Evolutionary conservation across 2,329 filamentous ascomycete genomes (phyloP), one percentile per base, ranked within the genome.

Genomic region (Neofusicoccum ribis): DNA sequence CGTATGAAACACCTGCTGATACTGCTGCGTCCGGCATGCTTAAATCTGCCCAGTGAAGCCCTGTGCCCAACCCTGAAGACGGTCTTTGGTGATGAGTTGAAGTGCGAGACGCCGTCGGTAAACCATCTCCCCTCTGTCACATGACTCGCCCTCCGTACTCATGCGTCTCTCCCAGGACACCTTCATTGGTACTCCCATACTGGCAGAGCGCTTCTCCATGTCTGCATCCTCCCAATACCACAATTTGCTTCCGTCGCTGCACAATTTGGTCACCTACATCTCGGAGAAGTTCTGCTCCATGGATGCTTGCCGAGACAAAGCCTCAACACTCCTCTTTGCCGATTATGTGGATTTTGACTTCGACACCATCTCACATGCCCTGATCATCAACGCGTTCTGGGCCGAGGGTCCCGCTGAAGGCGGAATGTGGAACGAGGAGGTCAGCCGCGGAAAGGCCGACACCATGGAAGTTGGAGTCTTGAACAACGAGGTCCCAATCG

Each of bases 391-490:
- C 1, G 87, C 85, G 34, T 81, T 88, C 62, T 95, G 89, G 88
- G 81, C 69, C 65, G 69, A 70, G 5, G 68, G 70, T 49, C 67
- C 68, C 9, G 47, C n/a, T 6, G 56, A 61, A 66, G 65, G 68
- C 8, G 63, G 63, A 4, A 8, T 47, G 15, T 65, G 63, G 63
- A 61, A 60, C 43, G 82, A 85, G 59, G 72, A 72, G 3, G 78
- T 83, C 31, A 65, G 71, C 12, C 74, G 56, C 61, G 71, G 65
- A 23, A 69, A 51, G 68, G 70, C 79, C 1, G 82, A 87, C 54
- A 86, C 89, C 54, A 85, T 92, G 5, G 94, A 98, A 75, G 86
- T 97, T 20, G 94, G 94, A 15, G 84, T 97, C 47, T 80, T 98
- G 65, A 87, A 86, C 5, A 81, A 85, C 11, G 89, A 93, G 69